Conservation (phyloP, 805 yeast genomes). For the Metschnikowia noctiluminum region DNA sequence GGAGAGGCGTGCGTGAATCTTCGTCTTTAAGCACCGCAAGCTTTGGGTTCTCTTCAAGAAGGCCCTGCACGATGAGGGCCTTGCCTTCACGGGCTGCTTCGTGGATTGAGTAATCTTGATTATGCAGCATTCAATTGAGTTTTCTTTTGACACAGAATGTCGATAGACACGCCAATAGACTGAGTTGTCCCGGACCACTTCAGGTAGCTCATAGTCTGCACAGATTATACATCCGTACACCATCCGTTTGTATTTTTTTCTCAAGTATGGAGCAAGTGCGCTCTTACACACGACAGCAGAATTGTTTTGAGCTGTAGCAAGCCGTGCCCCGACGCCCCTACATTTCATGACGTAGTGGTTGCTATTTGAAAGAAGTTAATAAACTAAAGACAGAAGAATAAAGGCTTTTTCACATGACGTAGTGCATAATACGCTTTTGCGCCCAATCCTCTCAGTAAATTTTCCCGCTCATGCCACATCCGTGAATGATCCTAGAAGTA, state of each 20-base stretch:
- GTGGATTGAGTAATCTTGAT: conserved; percentile 34
- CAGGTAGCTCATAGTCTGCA: too few species aligned
- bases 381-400: too few species aligned
- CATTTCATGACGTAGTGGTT: background rate
- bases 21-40: conserved; percentile 50
- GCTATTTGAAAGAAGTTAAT: too few species aligned
- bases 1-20: conserved; percentile 78
- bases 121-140: background rate
- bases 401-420: too few species aligned
- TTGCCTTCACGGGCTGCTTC: conserved; percentile 68
- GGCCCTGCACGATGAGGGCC: conserved; percentile 44
- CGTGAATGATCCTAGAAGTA: too few species aligned
- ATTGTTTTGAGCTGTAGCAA: background rate
- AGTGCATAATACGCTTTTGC: too few species aligned
- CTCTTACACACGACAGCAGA: background rate
- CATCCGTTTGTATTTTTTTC: too few species aligned
- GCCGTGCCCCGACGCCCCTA: background rate
- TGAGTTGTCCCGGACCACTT: too few species aligned
- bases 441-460: too few species aligned
- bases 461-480: too few species aligned
- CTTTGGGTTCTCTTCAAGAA: conserved; percentile 50
- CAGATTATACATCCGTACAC: background rate
- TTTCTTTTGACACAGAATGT: too few species aligned
- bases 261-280: background rate
- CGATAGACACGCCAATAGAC: too few species aligned